phyloP scores from a whole-genome alignment of 2,329 filamentous ascomycete species.

The Monosporascus sp. region DNA sequence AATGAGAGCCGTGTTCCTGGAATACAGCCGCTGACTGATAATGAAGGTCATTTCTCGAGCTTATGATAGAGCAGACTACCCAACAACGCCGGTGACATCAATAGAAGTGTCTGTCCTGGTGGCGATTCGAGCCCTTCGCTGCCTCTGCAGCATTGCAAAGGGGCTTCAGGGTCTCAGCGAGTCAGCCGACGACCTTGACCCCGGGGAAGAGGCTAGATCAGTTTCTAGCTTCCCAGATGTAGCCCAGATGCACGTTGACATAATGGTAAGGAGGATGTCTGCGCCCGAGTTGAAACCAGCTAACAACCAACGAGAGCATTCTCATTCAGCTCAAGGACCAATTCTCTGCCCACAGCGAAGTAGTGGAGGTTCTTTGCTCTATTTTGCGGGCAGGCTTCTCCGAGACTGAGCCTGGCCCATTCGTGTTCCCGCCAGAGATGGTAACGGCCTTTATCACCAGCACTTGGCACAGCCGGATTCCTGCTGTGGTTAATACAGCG shows the following conservation, averaged over 20 bases:
- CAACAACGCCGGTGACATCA: conserved; percentile 15
- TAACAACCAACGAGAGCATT: conserved; percentile 15
- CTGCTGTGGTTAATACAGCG: conserved; percentile 64
- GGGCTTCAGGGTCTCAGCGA: conserved; percentile 67
- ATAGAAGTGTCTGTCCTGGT: conserved; percentile 45
- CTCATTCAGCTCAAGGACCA: conserved; percentile 37
- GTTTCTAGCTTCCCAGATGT: conserved; percentile 8
- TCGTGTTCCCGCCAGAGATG: conserved; percentile 64
- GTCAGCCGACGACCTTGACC: conserved; percentile 61
- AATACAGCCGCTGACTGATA: conserved; percentile 16
- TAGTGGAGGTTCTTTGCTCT: conserved; percentile 66
- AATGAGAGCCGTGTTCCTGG: not conserved
- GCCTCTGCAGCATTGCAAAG: conserved; percentile 64
- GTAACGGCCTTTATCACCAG: conserved; percentile 63
- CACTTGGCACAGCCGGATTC: conserved; percentile 57
- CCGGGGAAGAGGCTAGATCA: conserved; percentile 28
- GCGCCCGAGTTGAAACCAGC: conserved; percentile 43
- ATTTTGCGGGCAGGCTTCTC: conserved; percentile 71
- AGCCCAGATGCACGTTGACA: conserved; percentile 38
- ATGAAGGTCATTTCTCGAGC: conserved; percentile 21
- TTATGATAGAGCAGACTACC: conserved; percentile 21
- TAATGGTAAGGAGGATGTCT: conserved; percentile 39
- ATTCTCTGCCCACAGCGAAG: conserved; percentile 58
- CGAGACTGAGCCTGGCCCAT: conserved; percentile 68
- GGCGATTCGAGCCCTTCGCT: conserved; percentile 55